A percentile compares a stretch with the other conserved stretches of the same genome.
Evolutionary conservation across 1,284 basidiomycete genomes (phyloP).

Genomic region (Leccinum solheimii): DNA sequence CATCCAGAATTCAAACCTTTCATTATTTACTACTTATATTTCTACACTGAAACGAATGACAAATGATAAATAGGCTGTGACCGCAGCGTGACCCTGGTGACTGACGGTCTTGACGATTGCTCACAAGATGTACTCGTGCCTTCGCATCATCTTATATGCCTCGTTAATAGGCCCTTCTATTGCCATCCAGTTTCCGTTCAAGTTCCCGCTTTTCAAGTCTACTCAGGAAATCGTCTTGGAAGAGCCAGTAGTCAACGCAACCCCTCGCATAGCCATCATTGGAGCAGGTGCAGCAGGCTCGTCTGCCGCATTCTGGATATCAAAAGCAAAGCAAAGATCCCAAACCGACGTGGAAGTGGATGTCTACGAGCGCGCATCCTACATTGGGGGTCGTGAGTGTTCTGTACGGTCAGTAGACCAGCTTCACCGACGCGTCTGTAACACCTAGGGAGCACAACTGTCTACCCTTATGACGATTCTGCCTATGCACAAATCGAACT

Average conservation of each 20-base stretch:
- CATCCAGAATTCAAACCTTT: not conserved
- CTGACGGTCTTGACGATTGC: not conserved
- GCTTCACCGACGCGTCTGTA: constrained; percentile 6
- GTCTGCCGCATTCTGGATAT: constrained; percentile 86
- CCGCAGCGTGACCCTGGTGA: not conserved
- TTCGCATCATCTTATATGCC: constrained; percentile 23
- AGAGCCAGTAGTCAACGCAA: constrained; percentile 20
- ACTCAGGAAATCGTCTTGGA: constrained; percentile 25
- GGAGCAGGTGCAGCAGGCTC: constrained; percentile 88
- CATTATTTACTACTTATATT: not conserved
- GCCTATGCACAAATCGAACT: constrained; percentile 70
- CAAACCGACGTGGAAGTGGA: constrained; percentile 74
- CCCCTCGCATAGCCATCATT: constrained; percentile 71
- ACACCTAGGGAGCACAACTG: constrained; percentile 66
- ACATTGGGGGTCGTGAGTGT: constrained; percentile 82
- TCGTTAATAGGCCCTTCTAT: constrained; percentile 39
- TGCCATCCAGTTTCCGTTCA: constrained; percentile 60
- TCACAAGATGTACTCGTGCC: constrained; percentile 18
- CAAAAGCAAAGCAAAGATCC: constrained; percentile 68
- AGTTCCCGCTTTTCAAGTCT: constrained; percentile 47
- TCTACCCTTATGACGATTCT: constrained; percentile 74
- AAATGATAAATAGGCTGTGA: not conserved
- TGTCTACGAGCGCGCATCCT: constrained; percentile 74
- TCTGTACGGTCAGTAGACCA: constrained; percentile 1
- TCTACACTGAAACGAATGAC: not conserved